Evolutionary conservation across 2,329 filamentous ascomycete genomes (phyloP).

Genomic region (Diaporthe ilicicola): DNA sequence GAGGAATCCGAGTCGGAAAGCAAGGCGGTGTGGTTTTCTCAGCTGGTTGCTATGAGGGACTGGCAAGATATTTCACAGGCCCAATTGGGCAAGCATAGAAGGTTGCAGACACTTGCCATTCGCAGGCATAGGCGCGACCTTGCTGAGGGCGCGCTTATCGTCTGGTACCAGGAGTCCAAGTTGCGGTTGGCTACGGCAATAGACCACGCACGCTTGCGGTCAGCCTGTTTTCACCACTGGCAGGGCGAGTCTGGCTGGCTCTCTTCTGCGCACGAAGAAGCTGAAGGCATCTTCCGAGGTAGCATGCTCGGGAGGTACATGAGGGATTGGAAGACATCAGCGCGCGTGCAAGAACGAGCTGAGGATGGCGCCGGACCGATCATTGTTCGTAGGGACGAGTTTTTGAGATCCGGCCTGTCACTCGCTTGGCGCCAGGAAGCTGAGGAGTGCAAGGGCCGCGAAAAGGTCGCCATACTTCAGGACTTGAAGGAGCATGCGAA

Average conservation of each 20-base stretch:
- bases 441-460: slow-evolving; percentile 28
- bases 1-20: slow-evolving; percentile 58
- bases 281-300: slow-evolving; percentile 27
- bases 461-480: slow-evolving; percentile 19
- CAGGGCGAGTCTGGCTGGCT: slow-evolving; percentile 29
- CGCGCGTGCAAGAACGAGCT: slow-evolving; percentile 29
- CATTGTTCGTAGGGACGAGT: slow-evolving; percentile 33
- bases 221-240: slow-evolving; percentile 37
- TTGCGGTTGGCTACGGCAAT: slow-evolving; percentile 37
- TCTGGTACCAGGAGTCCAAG: slow-evolving; percentile 44
- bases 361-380: slow-evolving; percentile 31
- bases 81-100: slow-evolving; percentile 37
- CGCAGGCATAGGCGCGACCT: slow-evolving; percentile 42
- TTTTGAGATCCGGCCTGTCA: slow-evolving; percentile 30
- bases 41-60: slow-evolving; percentile 39
- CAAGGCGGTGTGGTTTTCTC: slow-evolving; percentile 52
- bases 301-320: slow-evolving; percentile 31
- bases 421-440: slow-evolving; percentile 32
- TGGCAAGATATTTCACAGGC: slow-evolving; percentile 38
- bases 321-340: slow-evolving; percentile 25
- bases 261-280: slow-evolving; percentile 27
- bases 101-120: slow-evolving; percentile 37
- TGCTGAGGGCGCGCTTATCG: slow-evolving; percentile 39
- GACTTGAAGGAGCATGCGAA: slow-evolving; percentile 26
- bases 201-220: slow-evolving; percentile 28